phyloP scores from a whole-genome alignment of 495 filamentous ascomycete genomes.

The Daldinia vernicosa region DNA sequence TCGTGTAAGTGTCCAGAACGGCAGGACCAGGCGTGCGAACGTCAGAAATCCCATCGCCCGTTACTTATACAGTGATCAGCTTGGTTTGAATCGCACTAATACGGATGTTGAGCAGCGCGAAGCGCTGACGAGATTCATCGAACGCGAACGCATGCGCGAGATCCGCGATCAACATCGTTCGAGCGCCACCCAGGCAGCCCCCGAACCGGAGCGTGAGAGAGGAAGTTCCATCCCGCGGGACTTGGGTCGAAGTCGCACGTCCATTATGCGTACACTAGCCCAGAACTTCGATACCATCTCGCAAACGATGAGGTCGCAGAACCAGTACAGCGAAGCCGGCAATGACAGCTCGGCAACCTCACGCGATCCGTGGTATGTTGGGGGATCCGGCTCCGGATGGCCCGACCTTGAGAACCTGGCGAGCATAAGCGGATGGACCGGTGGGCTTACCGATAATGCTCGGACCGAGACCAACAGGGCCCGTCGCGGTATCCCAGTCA shows the following conservation, averaged over 20 bases:
- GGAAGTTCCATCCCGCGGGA: slow-evolving; percentile 38
- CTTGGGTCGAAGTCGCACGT: slow-evolving; percentile 24
- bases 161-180: slow-evolving; percentile 38
- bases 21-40: not conserved
- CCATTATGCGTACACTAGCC: slow-evolving; percentile 40
- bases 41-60: not conserved
- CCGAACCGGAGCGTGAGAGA: slow-evolving; percentile 44
- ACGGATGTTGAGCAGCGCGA: slow-evolving; percentile 33
- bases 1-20: slow-evolving; percentile 36
- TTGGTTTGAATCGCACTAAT: slow-evolving; percentile 4
- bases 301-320: slow-evolving; percentile 27
- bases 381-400: slow-evolving; percentile 43
- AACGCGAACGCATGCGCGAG: slow-evolving; percentile 40
- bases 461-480: slow-evolving; percentile 34
- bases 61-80: not conserved
- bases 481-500: slow-evolving; percentile 42
- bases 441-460: slow-evolving; percentile 15
- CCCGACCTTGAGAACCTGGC: slow-evolving; percentile 47
- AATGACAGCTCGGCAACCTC: slow-evolving; percentile 12
- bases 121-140: slow-evolving; percentile 40
- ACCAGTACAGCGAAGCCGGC: slow-evolving; percentile 12
- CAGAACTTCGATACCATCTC: slow-evolving; percentile 37
- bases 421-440: slow-evolving; percentile 38
- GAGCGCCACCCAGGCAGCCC: slow-evolving; percentile 17
- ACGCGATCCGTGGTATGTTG: slow-evolving; percentile 34